Percentiles rank a stretch among this genome's conserved stretches.
Conservation (phyloP, 2,329 filamentous ascomycete species). For the Colletotrichum sublineola region DNA sequence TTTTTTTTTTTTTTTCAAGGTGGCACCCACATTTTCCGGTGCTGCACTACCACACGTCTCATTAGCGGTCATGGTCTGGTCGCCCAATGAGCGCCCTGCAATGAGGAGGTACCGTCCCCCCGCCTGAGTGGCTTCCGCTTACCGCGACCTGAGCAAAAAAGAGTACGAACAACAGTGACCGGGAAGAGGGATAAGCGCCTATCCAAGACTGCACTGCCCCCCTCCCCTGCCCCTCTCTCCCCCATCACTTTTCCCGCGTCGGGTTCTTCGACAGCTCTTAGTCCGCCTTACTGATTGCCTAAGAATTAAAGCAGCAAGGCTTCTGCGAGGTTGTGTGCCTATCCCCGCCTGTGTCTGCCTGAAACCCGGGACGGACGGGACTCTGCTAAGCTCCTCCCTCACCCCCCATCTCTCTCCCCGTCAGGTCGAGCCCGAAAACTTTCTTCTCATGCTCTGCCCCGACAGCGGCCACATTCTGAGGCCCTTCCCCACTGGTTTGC, state of each 20-base stretch:
- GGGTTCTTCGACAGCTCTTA: background rate
- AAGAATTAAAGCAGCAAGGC: constrained; percentile 35
- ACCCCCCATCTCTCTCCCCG: background rate
- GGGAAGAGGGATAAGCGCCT: constrained; percentile 4
- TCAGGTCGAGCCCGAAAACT: constrained; percentile 10
- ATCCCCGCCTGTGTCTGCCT: constrained; percentile 30
- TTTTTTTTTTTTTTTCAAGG: constrained; percentile 2
- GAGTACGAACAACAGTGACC: constrained; percentile 12
- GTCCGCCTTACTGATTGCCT: background rate
- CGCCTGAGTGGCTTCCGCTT: constrained; percentile 9
- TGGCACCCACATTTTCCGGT: constrained; percentile 36
- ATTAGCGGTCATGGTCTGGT: constrained; percentile 32
- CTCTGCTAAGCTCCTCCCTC: background rate
- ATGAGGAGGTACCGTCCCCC: constrained; percentile 1
- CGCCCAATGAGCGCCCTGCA: constrained; percentile 38
- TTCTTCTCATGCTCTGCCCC: constrained; percentile 20
- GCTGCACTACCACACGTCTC: constrained; percentile 18
- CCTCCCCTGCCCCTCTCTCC: background rate
- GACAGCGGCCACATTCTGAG: constrained; percentile 34
- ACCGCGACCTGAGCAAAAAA: background rate
- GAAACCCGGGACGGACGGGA: constrained; percentile 11
- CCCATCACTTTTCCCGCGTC: background rate
- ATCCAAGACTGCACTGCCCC: constrained; percentile 16
- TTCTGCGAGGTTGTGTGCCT: constrained; percentile 15
- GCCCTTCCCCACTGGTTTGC: constrained; percentile 27